phyloP scores from a whole-genome alignment of 108 stramenopile genomes.

The Conticribra weissflogii region DNA sequence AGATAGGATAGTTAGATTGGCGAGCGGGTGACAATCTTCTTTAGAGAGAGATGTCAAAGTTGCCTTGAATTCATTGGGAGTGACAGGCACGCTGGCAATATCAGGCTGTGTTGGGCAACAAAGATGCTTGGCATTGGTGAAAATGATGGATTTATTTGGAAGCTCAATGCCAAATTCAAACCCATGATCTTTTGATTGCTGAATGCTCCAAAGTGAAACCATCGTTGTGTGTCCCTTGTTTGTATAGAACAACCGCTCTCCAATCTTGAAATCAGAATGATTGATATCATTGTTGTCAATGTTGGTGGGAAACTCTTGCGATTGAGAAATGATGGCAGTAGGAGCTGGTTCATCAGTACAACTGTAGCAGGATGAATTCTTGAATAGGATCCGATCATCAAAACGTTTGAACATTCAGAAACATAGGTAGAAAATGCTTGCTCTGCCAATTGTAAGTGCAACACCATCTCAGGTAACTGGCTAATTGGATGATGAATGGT shows the following conservation, averaged over 20 bases:
- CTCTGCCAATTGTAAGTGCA: no score
- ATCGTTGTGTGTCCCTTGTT: not conserved
- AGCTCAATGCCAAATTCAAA: not conserved
- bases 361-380: not conserved
- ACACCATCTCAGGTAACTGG: no score
- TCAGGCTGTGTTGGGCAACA: not conserved
- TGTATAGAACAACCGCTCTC: not conserved
- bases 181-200: not conserved
- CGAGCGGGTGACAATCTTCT: not conserved
- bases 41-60: not conserved
- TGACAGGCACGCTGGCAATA: not conserved
- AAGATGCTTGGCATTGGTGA: not conserved
- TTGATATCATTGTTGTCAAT: no score
- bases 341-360: not conserved
- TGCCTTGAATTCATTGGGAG: not conserved
- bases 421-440: not conserved
- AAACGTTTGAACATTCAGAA: not conserved
- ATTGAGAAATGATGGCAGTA: no score
- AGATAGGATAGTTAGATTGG: not conserved
- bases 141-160: not conserved
- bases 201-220: not conserved
- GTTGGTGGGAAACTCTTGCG: no score
- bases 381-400: not conserved
- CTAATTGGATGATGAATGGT: not conserved
- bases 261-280: not conserved